A percentile compares a stretch with the other conserved stretches of the same genome.
Evolutionary conservation across 1,284 basidiomycete species (phyloP).

Genomic region (Pterula multifida): DNA sequence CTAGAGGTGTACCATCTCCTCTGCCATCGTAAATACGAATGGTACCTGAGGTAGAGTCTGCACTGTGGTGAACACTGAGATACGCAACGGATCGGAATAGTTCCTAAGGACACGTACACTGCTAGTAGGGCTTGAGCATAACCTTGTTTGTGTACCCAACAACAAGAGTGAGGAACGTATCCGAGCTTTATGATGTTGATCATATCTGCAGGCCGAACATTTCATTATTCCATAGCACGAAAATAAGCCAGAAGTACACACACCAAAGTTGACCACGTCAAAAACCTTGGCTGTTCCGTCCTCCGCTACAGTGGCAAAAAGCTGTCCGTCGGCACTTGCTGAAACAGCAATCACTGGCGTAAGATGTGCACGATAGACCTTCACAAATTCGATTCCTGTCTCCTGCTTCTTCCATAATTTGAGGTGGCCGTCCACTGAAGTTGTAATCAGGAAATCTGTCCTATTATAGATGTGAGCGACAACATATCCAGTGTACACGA

Average conservation of each 20-base stretch:
- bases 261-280: constrained; percentile 94
- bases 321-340: constrained; percentile 85
- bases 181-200: constrained; percentile 94
- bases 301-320: constrained; percentile 84
- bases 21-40: constrained; percentile 92
- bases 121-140: constrained; percentile 85
- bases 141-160: constrained; percentile 88
- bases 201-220: constrained; percentile 60
- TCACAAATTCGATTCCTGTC: constrained; percentile 84
- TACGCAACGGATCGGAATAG: constrained; percentile 14
- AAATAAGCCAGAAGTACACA: constrained; percentile 14
- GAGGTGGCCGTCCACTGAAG: constrained; percentile 89
- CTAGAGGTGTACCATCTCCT: constrained; percentile 68
- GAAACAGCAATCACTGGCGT: constrained; percentile 71
- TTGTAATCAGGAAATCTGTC: constrained; percentile 89
- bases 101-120: constrained; percentile 40
- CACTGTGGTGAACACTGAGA: constrained; percentile 30
- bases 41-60: constrained; percentile 62
- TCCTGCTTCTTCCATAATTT: constrained; percentile 99
- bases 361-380: constrained; percentile 89
- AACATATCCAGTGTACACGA: no score
- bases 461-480: no score
- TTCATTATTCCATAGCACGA: background rate
- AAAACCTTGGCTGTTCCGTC: constrained; percentile 88
- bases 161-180: constrained; percentile 76